Base-by-base conservation (phyloP, 2,329 filamentous ascomycete species). In the Magnaporthiopsis poae region DNA sequence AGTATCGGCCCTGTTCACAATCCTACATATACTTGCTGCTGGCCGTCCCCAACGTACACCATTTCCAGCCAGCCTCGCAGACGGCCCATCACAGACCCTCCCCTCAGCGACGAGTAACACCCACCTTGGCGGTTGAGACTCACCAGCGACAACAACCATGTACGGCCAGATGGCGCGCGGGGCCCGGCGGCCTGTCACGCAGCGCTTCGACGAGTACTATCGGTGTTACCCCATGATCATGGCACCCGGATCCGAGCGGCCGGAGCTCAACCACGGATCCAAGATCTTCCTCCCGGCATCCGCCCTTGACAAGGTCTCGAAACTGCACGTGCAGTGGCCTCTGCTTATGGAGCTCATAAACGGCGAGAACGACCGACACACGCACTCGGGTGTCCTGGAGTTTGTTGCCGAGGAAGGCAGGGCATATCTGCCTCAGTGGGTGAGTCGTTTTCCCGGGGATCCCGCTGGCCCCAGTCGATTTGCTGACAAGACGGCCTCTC, bases 201-300 rank as follows among this genome's bases (percentile, higher is more conserved):
- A 92, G 72, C 91, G 93, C 68, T 99, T 99, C 80, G 94, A 99
- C 78, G 95, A 99, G 78, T 98, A 96, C 81, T 98, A 97, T 80
- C 89, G 95, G 73, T 97, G 93, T 82, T 99, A 98, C 75, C 95
- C 95, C 61, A 86, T 97, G 73, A 88, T 89, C 72, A 98, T 99
- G 93, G 87, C 96, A 69, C 92, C 93, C 15, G 93, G 94, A 2
- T 87, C 91, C 56, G 93, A 97, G 73, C 86, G 95, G 71, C 90
- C 91, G 65, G 89, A 93, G 71, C 88, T 96, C 69, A 98, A 98
- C 81, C 93, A 95, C 75, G 95, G 95, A 71, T 96, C 94, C 78
- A 99, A 99, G 82, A 94, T 99, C 73, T 91, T 99, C 75, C 88
- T 99, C 69, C 95, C 95, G n/a, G 90, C 95, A 0, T 96, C 92